A percentile compares a stretch with the other conserved stretches of the same genome.
Conservation (phyloP, 1,139 yeast genomes). For the Saccharomyces hybrid region DNA sequence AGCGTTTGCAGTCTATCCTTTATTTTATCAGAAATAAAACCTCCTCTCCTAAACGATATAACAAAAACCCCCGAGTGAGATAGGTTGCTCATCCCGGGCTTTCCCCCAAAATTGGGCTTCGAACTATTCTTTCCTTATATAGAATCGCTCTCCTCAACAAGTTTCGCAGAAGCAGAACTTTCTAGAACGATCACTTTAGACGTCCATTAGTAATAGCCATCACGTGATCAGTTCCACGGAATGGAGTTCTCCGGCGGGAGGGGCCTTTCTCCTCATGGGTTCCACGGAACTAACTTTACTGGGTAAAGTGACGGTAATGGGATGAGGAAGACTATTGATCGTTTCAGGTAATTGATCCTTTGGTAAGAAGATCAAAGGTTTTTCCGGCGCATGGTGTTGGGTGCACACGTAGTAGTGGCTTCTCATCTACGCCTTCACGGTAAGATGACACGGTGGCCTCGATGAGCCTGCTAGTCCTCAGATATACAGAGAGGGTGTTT, state of each 20-base stretch:
- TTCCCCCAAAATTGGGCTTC: background rate
- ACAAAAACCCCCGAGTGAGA: background rate
- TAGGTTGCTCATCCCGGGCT: background rate
- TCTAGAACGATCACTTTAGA: background rate
- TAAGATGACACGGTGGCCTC: too few relatives aligned
- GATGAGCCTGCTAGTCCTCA: too few relatives aligned
- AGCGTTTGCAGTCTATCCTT: background rate
- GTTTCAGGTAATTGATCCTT: too few relatives aligned
- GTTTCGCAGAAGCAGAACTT: background rate
- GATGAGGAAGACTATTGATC: too few relatives aligned
- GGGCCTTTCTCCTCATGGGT: background rate
- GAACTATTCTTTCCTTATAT: background rate
- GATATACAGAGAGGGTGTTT: too few relatives aligned
- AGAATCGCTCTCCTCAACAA: conserved; percentile 1
- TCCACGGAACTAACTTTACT: background rate
- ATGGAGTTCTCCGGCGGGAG: background rate
- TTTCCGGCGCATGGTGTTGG: too few relatives aligned
- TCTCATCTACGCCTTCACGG: too few relatives aligned
- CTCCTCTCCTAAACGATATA: background rate
- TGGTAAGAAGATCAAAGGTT: too few relatives aligned
- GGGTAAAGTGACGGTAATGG: too few relatives aligned
- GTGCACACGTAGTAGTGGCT: too few relatives aligned
- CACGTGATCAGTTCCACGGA: background rate
- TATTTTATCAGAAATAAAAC: background rate
- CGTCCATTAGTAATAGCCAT: background rate